Evolutionary conservation across 257 asterid genomes (phyloP).

Genomic region (Solanum habrochaites): DNA sequence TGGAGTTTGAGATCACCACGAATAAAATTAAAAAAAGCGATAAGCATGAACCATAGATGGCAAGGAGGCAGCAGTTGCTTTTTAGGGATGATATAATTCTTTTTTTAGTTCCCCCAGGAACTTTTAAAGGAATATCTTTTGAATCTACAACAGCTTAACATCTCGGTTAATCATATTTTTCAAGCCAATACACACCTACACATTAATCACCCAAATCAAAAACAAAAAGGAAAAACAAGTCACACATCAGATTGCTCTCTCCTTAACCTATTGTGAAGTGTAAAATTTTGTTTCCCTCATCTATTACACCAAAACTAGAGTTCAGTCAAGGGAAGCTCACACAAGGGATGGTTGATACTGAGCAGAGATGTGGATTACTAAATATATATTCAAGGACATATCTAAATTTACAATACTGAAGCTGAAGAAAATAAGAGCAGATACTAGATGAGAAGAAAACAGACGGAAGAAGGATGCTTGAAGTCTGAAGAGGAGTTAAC

Average conservation of each 20-base stretch:
- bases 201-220: background rate
- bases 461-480: background rate
- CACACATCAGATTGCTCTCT: background rate
- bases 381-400: background rate
- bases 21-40: background rate
- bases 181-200: background rate
- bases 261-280: background rate
- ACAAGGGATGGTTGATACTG: background rate
- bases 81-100: background rate
- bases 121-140: background rate
- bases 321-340: background rate
- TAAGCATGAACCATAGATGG: background rate
- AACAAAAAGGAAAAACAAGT: background rate
- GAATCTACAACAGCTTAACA: background rate
- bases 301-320: background rate
- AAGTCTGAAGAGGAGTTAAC: background rate
- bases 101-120: background rate
- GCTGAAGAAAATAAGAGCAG: background rate
- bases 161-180: background rate
- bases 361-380: background rate
- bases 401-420: background rate
- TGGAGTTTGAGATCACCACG: background rate
- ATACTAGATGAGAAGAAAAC: background rate
- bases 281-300: background rate
- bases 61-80: background rate